Base-by-base conservation (phyloP, 2,329 filamentous ascomycete species). In the Neofusicoccum ribis region DNA sequence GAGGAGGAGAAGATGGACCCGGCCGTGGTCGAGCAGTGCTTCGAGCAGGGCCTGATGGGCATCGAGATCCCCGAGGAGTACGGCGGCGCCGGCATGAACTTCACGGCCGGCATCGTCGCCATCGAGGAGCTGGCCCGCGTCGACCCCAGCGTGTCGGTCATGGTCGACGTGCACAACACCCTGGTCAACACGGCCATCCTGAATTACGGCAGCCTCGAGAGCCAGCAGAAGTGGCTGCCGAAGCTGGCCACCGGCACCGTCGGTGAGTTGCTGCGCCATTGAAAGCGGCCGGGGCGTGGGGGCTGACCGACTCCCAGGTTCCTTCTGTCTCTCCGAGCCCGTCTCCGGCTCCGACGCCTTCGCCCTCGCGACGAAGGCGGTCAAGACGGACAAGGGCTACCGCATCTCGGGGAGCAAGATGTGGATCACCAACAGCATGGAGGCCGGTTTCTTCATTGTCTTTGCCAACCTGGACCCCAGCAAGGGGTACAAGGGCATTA, bases 391-490 rank as follows among this genome's bases (percentile, higher is more conserved):
- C 23, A 86, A 88, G 69, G 93, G 94, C 39, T 99, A 94, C 83
- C 89, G 85, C 80, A 91, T 99, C 79, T 91, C 88, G 67, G 95
- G 95, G 58, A 89, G 88, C 79, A 99, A 99, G 87, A 99, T 99
- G 95, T 99, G 95, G 95, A 99, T 99, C 80, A 99, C 95, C 69
- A 99, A 99, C 85, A 90, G 91, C 59, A 89, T 94, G 82, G 95
- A 99, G 81, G 91, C 95, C 20, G 88, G 89, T 67, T 90, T 98
- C 83, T 99, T 97, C 82, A 94, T 99, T 74, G 95, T 99, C 66
- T 99, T 99, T 76, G 95, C 95, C 74, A 99, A 97, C 81, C 84
- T 99, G 44, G 90, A 97, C 76, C 93, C 90, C 0, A 89, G 87
- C 81, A 93, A 94, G 82, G 94, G 93, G 62, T 97, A 99, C 85